phyloP scores from a whole-genome alignment of 352 stramenopile genomes.

The Globisporangium apiculatum region DNA sequence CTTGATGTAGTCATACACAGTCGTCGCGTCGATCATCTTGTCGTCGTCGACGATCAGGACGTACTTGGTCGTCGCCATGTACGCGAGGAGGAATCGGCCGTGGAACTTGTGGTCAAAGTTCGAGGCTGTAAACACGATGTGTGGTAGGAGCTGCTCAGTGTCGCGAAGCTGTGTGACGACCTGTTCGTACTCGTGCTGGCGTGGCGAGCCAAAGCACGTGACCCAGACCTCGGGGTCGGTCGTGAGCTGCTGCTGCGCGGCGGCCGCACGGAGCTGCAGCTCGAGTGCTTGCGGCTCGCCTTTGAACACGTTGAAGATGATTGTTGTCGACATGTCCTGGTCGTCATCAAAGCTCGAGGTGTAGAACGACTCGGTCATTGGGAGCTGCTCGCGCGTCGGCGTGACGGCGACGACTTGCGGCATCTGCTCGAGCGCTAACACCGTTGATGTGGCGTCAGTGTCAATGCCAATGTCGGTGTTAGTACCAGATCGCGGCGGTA shows the following conservation, averaged over 20 bases:
- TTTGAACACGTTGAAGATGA: slow-evolving; percentile 73
- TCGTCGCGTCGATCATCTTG: slow-evolving; percentile 37
- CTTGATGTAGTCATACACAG: slow-evolving; percentile 31
- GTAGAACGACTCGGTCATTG: slow-evolving; percentile 48
- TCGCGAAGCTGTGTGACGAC: slow-evolving; percentile 26
- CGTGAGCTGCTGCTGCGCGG: slow-evolving; percentile 28
- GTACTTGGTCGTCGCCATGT: slow-evolving; percentile 51
- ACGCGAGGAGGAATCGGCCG: slow-evolving; percentile 39
- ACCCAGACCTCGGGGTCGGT: slow-evolving; percentile 40
- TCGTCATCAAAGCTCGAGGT: slow-evolving; percentile 16
- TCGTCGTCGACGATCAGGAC: slow-evolving; percentile 44
- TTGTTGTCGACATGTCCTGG: slow-evolving; percentile 50
- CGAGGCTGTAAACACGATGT: slow-evolving; percentile 33
- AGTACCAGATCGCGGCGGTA: neutral
- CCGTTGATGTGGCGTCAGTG: neutral
- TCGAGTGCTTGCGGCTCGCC: slow-evolving; percentile 32
- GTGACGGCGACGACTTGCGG: neutral
- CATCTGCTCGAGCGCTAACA: neutral
- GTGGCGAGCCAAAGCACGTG: slow-evolving; percentile 52
- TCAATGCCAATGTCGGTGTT: neutral
- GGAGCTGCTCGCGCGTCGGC: slow-evolving; percentile 11
- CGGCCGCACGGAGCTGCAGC: slow-evolving; percentile 32
- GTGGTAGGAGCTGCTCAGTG: slow-evolving; percentile 12
- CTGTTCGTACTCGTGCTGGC: slow-evolving; percentile 29
- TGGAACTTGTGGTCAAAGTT: slow-evolving; percentile 54